Conservation (phyloP, 1,284 basidiomycete genomes). For the Trichosporon coremiiforme region DNA sequence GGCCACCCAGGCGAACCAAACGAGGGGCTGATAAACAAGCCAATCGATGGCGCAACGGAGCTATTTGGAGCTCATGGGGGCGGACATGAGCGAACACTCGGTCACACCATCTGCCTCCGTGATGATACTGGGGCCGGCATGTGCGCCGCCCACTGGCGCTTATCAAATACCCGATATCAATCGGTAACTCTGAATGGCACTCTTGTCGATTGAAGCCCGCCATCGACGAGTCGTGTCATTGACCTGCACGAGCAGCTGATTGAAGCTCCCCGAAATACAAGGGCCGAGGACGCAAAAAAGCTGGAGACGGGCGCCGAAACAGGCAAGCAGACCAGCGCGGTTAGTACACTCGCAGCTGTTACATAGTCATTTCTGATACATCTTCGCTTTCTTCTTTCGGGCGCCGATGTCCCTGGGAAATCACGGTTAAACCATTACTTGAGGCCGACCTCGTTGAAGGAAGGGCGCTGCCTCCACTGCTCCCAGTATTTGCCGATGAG, state of each 20-base stretch:
- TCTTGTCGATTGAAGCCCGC: not conserved
- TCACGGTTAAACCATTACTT: slow-evolving; percentile 31
- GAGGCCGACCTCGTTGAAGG: slow-evolving; percentile 46
- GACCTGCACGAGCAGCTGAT: not conserved
- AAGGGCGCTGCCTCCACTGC: slow-evolving; percentile 42
- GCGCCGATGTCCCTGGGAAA: not conserved
- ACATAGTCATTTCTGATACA: not conserved
- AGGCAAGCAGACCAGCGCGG: no score
- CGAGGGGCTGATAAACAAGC: not conserved
- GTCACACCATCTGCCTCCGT: slow-evolving; percentile 6
- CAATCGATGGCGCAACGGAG: slow-evolving; percentile 6
- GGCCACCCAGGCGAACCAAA: not conserved
- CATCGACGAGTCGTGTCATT: not conserved
- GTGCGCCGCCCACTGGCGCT: not conserved
- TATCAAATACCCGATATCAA: slow-evolving; percentile 9
- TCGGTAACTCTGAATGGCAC: slow-evolving; percentile 3
- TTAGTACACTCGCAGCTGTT: no score
- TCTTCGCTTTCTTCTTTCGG: not conserved
- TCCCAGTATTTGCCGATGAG: slow-evolving; percentile 52
- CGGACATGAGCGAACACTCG: not conserved
- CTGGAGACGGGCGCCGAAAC: not conserved
- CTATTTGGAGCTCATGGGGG: not conserved
- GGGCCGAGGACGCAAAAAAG: not conserved
- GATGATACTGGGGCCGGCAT: not conserved
- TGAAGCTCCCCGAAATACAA: not conserved